A percentile compares a stretch with the other conserved stretches of the same genome.
These are phyloP conservation scores for Agroathelia rolfsii DNA, from an alignment of 1,284 basidiomycete genomes.

Conservation along the genomic window DNA sequence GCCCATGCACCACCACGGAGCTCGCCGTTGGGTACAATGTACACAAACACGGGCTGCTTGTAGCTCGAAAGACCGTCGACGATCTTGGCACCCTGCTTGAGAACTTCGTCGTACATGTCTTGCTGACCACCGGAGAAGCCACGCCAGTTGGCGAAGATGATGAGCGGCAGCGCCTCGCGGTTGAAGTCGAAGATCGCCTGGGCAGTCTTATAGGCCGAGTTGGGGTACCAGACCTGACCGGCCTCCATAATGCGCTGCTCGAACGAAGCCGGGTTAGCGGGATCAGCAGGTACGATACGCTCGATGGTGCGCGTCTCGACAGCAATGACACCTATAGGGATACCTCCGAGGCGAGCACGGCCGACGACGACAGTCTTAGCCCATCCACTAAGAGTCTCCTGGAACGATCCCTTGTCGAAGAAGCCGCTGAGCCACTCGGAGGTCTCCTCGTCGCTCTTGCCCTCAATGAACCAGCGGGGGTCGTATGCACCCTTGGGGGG, in stretches of 20 bases:
- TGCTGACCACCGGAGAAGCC: slow-evolving; percentile 99
- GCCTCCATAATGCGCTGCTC: slow-evolving; percentile 99
- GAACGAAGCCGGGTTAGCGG: slow-evolving; percentile 96
- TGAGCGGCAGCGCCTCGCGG: slow-evolving; percentile 91
- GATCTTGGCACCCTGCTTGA: slow-evolving; percentile 94
- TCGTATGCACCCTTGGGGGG: slow-evolving; percentile 96
- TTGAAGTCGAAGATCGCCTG: slow-evolving; percentile 99
- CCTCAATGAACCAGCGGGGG: slow-evolving; percentile 95
- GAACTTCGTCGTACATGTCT: slow-evolving; percentile 94
- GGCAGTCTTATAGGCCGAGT: slow-evolving; percentile 99
- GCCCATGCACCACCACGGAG: slow-evolving; percentile 99
- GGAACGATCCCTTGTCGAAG: slow-evolving; percentile 96
- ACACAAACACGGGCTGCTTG: slow-evolving; percentile 98
- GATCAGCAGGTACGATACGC: slow-evolving; percentile 94
- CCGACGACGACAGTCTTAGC: slow-evolving; percentile 98
- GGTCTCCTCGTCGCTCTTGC: slow-evolving; percentile 79
- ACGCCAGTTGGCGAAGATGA: slow-evolving; percentile 99
- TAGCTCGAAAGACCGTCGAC: slow-evolving; percentile 96
- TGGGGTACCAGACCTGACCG: slow-evolving; percentile 99
- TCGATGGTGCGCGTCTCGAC: slow-evolving; percentile 98
- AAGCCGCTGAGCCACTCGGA: slow-evolving; percentile 80
- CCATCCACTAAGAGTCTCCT: slow-evolving; percentile 93
- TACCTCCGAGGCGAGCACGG: slow-evolving; percentile 91
- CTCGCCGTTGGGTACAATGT: slow-evolving; percentile 98
- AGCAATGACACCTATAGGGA: slow-evolving; percentile 96